A percentile compares a stretch with the other conserved stretches of the same genome.
Conservation (phyloP, 1,284 basidiomycete genomes). For the Mycena sp. region DNA sequence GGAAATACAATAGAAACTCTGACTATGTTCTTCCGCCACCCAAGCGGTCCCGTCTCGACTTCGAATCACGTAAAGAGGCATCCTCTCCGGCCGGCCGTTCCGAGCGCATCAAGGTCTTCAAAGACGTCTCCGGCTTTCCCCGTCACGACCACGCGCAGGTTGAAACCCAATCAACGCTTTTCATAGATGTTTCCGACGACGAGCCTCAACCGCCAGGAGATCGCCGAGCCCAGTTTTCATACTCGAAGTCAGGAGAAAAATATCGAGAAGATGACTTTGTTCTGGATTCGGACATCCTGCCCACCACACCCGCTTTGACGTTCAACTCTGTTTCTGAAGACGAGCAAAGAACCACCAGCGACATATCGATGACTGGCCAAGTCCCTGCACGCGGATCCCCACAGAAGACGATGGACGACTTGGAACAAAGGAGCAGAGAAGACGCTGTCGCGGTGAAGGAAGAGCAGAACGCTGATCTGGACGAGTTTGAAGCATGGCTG, state of each 20-base stretch:
- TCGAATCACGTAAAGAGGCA: neutral
- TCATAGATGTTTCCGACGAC: conserved; percentile 6
- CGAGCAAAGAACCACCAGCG: conserved; percentile 15
- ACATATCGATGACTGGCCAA: conserved; percentile 13
- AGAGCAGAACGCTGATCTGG: conserved; percentile 46
- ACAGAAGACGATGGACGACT: neutral
- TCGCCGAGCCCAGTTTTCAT: neutral
- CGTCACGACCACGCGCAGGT: neutral
- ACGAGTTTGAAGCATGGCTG: conserved; percentile 57
- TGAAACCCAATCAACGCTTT: neutral
- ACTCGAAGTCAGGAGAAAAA: neutral
- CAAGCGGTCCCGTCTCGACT: conserved; percentile 21
- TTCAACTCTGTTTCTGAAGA: conserved; percentile 9
- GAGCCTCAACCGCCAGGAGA: neutral
- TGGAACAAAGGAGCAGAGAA: neutral
- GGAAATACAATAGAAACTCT: conserved; percentile 6
- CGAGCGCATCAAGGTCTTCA: conserved; percentile 1
- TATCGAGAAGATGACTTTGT: conserved; percentile 17
- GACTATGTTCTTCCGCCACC: conserved; percentile 4
- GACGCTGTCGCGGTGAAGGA: conserved; percentile 21
- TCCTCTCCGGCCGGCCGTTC: conserved; percentile 4
- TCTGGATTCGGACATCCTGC: conserved; percentile 20
- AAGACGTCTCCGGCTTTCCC: neutral
- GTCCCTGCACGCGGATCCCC: neutral
- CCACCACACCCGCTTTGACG: conserved; percentile 17